Evolutionary conservation across 441 rosid genomes (phyloP).

Genomic region (Biscutella laevigata): DNA sequence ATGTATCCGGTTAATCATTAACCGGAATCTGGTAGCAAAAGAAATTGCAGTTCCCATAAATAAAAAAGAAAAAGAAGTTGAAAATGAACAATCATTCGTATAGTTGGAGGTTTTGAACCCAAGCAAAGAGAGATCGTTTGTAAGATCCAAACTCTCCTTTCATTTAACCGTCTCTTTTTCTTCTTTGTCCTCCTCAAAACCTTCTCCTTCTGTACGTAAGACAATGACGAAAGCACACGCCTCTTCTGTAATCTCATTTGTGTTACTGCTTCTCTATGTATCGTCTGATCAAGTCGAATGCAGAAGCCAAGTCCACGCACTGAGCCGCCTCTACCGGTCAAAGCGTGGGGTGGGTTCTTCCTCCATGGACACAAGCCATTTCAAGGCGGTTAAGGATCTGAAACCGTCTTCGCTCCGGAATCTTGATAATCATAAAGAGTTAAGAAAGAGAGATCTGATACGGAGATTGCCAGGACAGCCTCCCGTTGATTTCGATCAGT

Average conservation of each 20-base stretch:
- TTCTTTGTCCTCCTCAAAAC: no score
- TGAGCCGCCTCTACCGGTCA: conserved; percentile 32
- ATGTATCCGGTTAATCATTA: no score
- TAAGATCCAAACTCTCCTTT: no score
- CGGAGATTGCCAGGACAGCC: conserved; percentile 67
- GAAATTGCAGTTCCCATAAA: no score
- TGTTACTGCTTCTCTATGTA: conserved; percentile 20
- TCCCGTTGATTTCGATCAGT: conserved; percentile 44
- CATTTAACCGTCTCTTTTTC: no score
- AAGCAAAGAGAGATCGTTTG: no score
- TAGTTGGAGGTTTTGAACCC: no score
- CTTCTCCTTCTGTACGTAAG: no score
- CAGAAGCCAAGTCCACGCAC: conserved; percentile 36
- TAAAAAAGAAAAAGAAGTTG: no score
- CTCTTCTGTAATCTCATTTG: conserved; percentile 5
- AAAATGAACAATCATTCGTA: no score
- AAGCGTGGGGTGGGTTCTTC: conserved; percentile 27
- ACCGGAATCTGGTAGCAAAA: no score
- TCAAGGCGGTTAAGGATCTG: conserved; percentile 22
- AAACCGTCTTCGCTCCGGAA: not conserved
- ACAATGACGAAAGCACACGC: conserved; percentile 22
- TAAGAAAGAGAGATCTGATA: conserved; percentile 53
- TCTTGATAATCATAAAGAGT: conserved; percentile 25
- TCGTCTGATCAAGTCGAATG: conserved; percentile 24
- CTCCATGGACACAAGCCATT: conserved; percentile 27